Evolutionary conservation across 2,329 filamentous ascomycete species (phyloP), one percentile per base, ranked within the genome.

Genomic region (Fusarium compactum): DNA sequence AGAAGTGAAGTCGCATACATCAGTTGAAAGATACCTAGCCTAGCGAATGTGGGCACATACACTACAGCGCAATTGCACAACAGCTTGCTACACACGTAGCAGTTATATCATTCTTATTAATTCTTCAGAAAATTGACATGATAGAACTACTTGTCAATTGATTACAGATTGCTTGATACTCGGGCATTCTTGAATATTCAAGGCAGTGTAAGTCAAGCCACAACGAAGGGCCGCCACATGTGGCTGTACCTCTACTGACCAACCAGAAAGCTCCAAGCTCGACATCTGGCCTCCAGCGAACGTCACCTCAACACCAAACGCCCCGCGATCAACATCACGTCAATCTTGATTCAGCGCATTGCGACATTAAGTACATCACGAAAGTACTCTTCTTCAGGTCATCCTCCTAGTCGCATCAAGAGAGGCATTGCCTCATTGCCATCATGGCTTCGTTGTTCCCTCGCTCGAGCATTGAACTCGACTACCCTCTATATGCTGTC

Each of bases 401-500:
- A 41, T 18, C 38, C 27, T 18, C 20, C 16, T 18, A 59, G 40
- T 34, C 15, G 20, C 10, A 3, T 20, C 32, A 53, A 50, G 44
- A 62, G 56, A 70, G 67, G 61, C 67, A 45, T 68, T 58, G 62
- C 70, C 58, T 63, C 65, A 48, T 30, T 32, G 38, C 57, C 69
- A 61, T 20, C 58, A 83, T 83, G 82, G 76, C 80, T 56, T 76
- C 78, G 52, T 76, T 78, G 24, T 80, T 89, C 67, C 80, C 82
- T 58, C 80, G 80, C 64, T 87, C 91, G 65, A 91, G 89, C 79
- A 84, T 89, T 73, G 89, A 89, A 59, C 87, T 97, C 70, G 88
- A 90, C 62, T 98, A 95, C 80, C 95, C 95, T 51, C 87, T 97
- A 63, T 97, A 94, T 80, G 90, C 92, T 59, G 92, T 94, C 78